Evolutionary conservation across 345 rosid species (phyloP).

Genomic region (Syzygium jambos): DNA sequence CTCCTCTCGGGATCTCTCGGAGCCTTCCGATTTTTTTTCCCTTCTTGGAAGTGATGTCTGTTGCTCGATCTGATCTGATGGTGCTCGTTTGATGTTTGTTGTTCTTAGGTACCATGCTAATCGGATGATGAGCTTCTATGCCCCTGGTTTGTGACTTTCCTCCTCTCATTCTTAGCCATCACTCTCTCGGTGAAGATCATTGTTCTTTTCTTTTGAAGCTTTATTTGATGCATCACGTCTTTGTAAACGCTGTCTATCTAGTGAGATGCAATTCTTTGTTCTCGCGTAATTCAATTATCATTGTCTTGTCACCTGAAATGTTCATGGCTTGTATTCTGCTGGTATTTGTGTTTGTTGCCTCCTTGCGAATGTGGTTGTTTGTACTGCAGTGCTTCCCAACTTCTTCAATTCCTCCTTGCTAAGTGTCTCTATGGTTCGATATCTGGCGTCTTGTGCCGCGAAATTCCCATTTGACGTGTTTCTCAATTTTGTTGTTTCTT

Average conservation of each 20-base stretch:
- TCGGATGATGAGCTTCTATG: conserved; percentile 96
- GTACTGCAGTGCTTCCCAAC: not conserved
- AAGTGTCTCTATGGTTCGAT: not conserved
- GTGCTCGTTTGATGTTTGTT: not conserved
- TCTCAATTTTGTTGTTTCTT: not conserved
- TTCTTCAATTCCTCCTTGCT: not conserved
- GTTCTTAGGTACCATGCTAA: conserved; percentile 79
- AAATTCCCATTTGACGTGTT: not conserved
- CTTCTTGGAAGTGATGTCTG: not conserved
- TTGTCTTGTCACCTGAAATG: not conserved
- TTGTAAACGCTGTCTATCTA: not conserved
- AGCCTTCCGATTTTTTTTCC: not conserved
- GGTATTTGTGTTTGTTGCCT: not conserved
- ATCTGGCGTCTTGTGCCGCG: not conserved
- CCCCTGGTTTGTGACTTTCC: conserved; percentile 61
- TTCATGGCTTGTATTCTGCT: not conserved
- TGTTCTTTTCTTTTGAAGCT: not conserved
- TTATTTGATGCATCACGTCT: not conserved
- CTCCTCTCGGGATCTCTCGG: not conserved
- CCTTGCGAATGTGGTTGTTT: not conserved
- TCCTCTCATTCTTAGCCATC: not conserved
- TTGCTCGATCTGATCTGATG: not conserved
- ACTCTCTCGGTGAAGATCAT: not conserved
- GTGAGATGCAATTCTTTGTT: not conserved
- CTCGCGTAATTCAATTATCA: not conserved